Evolutionary conservation across 2,329 filamentous ascomycete species (phyloP).

Genomic region (Colletotrichum sp.): DNA sequence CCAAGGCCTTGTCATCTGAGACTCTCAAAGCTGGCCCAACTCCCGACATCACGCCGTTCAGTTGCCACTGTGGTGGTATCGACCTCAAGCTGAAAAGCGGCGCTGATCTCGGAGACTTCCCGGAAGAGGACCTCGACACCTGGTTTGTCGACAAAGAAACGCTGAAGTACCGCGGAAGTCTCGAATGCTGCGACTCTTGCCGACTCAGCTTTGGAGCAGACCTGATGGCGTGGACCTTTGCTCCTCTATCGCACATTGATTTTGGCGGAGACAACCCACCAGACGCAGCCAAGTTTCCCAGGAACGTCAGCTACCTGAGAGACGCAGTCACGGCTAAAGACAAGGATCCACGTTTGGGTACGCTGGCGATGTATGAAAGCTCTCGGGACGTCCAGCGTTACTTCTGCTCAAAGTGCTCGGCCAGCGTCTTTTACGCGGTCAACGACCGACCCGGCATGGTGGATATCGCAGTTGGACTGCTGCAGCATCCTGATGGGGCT

Average conservation of each 20-base stretch:
- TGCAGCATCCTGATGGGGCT: constrained; percentile 48
- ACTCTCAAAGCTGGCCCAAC: background rate
- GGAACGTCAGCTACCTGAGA: constrained; percentile 34
- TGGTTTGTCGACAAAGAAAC: constrained; percentile 48
- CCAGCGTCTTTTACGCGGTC: constrained; percentile 48
- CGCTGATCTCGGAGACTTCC: constrained; percentile 30
- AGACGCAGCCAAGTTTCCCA: constrained; percentile 30
- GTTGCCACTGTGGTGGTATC: constrained; percentile 53
- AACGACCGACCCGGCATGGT: constrained; percentile 42
- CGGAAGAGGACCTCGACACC: constrained; percentile 33
- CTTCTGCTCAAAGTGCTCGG: constrained; percentile 53
- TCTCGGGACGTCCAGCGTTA: constrained; percentile 50
- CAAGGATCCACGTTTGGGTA: constrained; percentile 44
- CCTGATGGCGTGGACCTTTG: constrained; percentile 50
- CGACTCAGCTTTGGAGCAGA: constrained; percentile 45
- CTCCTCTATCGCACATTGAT: constrained; percentile 40
- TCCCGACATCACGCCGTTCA: constrained; percentile 35
- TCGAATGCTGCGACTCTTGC: constrained; percentile 55
- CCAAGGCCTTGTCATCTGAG: constrained; percentile 1
- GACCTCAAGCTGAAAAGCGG: constrained; percentile 41
- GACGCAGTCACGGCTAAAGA: constrained; percentile 29
- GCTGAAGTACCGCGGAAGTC: constrained; percentile 40
- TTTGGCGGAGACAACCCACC: constrained; percentile 25
- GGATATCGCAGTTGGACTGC: constrained; percentile 48
- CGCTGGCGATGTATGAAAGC: constrained; percentile 46